These are phyloP conservation scores for Ceratocystis huliohia DNA, from an alignment of 2,329 filamentous ascomycete genomes.

Conservation along the genomic window DNA sequence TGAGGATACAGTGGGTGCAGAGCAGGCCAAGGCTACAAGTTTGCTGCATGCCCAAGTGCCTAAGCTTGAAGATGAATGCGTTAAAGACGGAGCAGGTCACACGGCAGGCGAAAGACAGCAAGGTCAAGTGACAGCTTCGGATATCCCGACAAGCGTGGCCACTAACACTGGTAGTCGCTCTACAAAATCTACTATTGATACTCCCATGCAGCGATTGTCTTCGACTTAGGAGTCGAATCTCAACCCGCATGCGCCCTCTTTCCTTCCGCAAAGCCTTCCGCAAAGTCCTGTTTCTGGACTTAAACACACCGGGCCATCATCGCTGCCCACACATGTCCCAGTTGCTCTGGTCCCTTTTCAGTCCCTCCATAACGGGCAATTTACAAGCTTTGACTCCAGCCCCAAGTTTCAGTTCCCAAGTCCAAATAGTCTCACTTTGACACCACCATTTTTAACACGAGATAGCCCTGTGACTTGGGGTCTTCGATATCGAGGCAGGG, in stretches of 20 bases:
- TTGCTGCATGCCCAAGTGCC: conserved; percentile 10
- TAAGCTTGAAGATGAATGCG: conserved; percentile 18
- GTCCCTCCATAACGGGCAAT: conserved; percentile 1
- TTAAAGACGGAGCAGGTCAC: background rate
- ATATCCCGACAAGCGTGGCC: background rate
- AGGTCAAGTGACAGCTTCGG: background rate
- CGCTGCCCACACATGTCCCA: background rate
- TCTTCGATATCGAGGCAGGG: background rate
- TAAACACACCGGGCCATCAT: background rate
- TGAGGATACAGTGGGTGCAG: conserved; percentile 28
- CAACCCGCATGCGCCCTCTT: conserved; percentile 44
- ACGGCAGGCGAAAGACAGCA: background rate
- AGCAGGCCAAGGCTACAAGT: conserved; percentile 25
- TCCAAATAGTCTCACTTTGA: background rate
- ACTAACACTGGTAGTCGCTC: background rate
- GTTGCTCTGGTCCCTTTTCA: background rate
- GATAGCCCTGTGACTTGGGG: background rate
- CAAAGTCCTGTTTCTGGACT: background rate
- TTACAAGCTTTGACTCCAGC: background rate
- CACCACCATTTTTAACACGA: background rate
- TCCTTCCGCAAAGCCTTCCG: conserved; percentile 33
- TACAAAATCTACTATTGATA: background rate
- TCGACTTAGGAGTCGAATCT: conserved; percentile 37
- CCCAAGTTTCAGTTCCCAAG: conserved; percentile 5
- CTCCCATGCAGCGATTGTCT: conserved; percentile 10